Base-by-base conservation (phyloP, 2,329 filamentous ascomycete species). In the Trichoderma asperellum region DNA sequence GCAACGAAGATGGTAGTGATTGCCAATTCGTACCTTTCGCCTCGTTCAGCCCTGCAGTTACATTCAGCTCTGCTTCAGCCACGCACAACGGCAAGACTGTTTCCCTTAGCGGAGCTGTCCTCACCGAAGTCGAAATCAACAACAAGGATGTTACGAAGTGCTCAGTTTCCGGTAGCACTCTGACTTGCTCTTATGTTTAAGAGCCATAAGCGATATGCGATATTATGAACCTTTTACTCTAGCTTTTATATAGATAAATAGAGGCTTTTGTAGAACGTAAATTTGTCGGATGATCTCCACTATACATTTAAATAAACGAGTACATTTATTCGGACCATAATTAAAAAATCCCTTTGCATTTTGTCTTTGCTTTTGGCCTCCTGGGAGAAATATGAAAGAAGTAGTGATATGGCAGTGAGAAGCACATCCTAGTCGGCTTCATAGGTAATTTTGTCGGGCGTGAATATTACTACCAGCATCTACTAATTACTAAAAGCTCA, bases 151-250 rank as follows among this genome's bases (percentile, higher is more conserved):
- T 58, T n/a, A 66, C 63, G 11, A 47, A 21, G 18, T 66, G 63
- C 63, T 66, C 63, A 8, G 37, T 58, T 55, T 66, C 63, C 32
- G 53, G 63, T 14, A 66, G 63, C 63, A 58, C 52, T 18, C 27
- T 66, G 29, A 49, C 53, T n/a, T 66, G 63, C 53, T 66, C 63
- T 49, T 66, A 66, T 12, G 63, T 49, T 21, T 66, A 58, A 63
- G 37, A n/a, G 34, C 27, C 8, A 16, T 16, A 43, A n/a, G 18
- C 24, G 24, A 24, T 24, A 24, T 2, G 24, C 24, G 24, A 3
- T 24, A 24, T 24, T 24, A 43, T n/a, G 18, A 2, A 43, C 6
- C 16, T 8, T 18, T n/a, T n/a, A n/a, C 40, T n/a, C 18, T 43
- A n/a, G 7, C 7, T 49, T 24, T 24, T 12, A 24, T 49, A 12